Base-by-base conservation (phyloP, 495 filamentous ascomycete genomes). In the Echria macrotheca region DNA sequence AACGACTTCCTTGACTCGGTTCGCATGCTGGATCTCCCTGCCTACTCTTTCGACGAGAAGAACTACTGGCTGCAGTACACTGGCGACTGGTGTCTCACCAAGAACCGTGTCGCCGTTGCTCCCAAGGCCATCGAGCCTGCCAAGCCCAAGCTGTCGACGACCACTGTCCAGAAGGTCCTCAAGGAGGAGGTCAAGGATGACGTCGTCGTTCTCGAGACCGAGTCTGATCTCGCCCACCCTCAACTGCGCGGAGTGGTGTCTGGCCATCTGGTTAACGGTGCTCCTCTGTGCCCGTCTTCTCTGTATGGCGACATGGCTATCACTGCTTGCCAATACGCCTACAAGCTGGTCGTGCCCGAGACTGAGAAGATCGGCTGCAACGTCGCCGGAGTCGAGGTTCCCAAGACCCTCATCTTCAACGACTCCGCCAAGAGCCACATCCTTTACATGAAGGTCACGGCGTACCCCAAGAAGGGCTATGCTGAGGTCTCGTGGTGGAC, bases 21-120 rank as follows among this genome's bases (percentile, higher is more conserved):
- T 31, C 72, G 78, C 25, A 73, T 90, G 10, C 66, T 93, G 1
- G 67, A 77, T 12, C 75, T 93, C 2, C 89, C 89, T 14, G 66
- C 77, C 3, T 95, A 95, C 58, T 78, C 77, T 8, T 95, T 83
- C 69, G 85, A 93, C 49, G 66, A 82, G 25, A 91, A 89, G 72
- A 82, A 85, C 55, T 89, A 89, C 65, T 93, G 89, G 89, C 78
- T 91, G 17, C 73, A 82, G 10, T 91, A 91, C 63, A 74, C 71
- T 11, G 81, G 85, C 49, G 86, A 71, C 70, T 80, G 68, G 73
- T 81, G 42, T 79, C 55, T 90, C 24, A 83, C 80, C 55, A 89
- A 89, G 64, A 85, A 86, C 65, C 78, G 78, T 24, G 75, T 80
- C 6, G 72, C 79, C 29, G 59, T 70, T 7, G 52, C 69, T 12